Evolutionary conservation across 257 asterid species (phyloP), one percentile per base, ranked within the genome.

Genomic region (Scutellaria baicalensis): DNA sequence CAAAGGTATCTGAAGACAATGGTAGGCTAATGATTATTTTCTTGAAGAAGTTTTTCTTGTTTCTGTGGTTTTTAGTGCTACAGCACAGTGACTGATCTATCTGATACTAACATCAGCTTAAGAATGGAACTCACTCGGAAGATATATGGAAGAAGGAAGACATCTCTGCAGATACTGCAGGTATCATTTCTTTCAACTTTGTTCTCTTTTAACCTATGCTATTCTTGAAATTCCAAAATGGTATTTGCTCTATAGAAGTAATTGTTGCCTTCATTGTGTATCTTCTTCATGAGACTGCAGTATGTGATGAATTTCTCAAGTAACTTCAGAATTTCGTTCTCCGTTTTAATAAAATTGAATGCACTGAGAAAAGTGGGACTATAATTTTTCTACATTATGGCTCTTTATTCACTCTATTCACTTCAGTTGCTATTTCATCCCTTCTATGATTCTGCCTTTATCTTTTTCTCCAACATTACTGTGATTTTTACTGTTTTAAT

Each of bases 131-230:
- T 57, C n/a, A 36, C 76, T 59, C 75, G 65, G 77, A 77, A 60
- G 91, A 83, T 68, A 55, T 85, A 52, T 80, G 81, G 96, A 81
- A 80, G 69, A 75, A 64, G 75, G 89, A 80, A 71, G 83, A 78
- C 11, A 61, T 5, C 73, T 66, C 42, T 40, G 64, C 73, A 36
- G 76, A 35, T 33, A 40, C 49, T 47, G 54, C 75, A 20, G 94
- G 92, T 84, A 80, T 54, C 23, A 12, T 38, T 36, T 75, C 54
- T 52, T 50, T 63, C 21, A 18, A 59, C 56, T 49, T 69, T 9
- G n/a, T 47, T 16, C 42, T 31, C 23, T n/a, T 58, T 56, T 54
- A 14, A 6, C 10, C 18, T n/a, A 48, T 64, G 45, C 63, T 69
- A 18, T 57, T 66, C 50, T 56, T 5, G 49, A 54, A 31, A 40